These are phyloP conservation scores for Psidium guajava DNA, from an alignment of 345 rosid genomes.

Conservation along the genomic window DNA sequence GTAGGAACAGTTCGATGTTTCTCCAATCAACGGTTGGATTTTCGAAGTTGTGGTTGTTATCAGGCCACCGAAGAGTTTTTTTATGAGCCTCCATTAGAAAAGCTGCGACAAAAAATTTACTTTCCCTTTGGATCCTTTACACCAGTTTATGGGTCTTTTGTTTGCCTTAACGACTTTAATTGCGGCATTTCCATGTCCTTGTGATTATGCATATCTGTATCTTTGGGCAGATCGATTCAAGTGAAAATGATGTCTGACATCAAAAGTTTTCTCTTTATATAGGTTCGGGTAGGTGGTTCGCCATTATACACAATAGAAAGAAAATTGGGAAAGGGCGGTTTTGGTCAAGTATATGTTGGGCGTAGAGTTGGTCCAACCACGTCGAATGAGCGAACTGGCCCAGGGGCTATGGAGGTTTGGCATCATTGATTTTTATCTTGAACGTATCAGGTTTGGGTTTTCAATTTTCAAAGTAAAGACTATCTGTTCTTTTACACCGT, in stretches of 20 bases:
- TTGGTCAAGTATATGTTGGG: slow-evolving; percentile 96
- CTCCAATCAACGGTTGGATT: background rate
- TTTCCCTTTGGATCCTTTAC: background rate
- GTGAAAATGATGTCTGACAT: background rate
- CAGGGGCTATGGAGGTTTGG: slow-evolving; percentile 69
- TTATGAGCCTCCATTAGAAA: background rate
- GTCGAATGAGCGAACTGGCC: slow-evolving; percentile 49
- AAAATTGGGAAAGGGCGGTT: slow-evolving; percentile 94
- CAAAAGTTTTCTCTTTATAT: slow-evolving; percentile 2
- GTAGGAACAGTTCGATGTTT: background rate
- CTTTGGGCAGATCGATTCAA: background rate
- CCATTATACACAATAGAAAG: slow-evolving; percentile 69
- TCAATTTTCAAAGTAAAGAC: background rate
- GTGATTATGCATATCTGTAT: background rate
- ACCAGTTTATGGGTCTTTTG: background rate
- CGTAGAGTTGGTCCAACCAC: slow-evolving; percentile 28
- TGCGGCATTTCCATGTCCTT: background rate
- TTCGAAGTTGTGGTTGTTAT: background rate
- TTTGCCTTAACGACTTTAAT: background rate
- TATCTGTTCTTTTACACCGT: background rate
- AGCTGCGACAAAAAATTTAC: background rate
- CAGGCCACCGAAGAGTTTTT: background rate
- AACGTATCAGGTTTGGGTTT: background rate
- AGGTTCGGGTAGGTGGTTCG: slow-evolving; percentile 89
- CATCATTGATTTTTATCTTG: background rate